Evolutionary conservation across 192 early-diverging fungal genomes (phyloP).

Genomic region (Backusella liffmaniae): DNA sequence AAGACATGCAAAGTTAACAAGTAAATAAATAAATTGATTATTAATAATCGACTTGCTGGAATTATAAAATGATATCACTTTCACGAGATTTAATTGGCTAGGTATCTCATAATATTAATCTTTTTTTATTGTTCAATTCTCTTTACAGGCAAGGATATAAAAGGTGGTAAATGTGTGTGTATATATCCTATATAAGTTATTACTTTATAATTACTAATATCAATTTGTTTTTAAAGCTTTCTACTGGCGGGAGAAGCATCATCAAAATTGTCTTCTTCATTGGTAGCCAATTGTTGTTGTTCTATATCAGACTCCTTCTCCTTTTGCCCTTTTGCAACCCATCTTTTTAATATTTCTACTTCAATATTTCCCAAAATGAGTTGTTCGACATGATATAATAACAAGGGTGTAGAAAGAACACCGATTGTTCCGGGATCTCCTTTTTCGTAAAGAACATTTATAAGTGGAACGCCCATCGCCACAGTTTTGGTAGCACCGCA

Average conservation of each 20-base stretch:
- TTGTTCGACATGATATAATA: constrained; percentile 72
- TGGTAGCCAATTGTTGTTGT: not conserved
- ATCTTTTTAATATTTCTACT: constrained; percentile 52
- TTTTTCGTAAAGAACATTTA: constrained; percentile 60
- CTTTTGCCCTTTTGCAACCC: constrained; percentile 43
- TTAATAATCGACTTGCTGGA: not conserved
- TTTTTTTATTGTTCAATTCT: not conserved
- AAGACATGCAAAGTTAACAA: not conserved
- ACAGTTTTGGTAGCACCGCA: constrained; percentile 75
- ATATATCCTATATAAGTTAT: not conserved
- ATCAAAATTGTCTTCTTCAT: constrained; percentile 5
- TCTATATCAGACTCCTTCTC: constrained; percentile 6
- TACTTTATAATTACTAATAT: not conserved
- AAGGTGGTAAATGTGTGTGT: not conserved
- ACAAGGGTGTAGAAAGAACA: constrained; percentile 59
- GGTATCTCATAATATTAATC: not conserved
- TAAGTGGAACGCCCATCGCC: constrained; percentile 71
- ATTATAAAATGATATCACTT: constrained; percentile 4
- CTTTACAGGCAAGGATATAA: not conserved
- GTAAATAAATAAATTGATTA: not conserved
- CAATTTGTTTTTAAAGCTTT: not conserved
- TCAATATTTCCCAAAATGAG: constrained; percentile 61
- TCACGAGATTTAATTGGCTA: not conserved
- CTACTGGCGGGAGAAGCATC: not conserved
- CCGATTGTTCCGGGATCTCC: constrained; percentile 47